phyloP scores from a whole-genome alignment of 2,329 filamentous ascomycete genomes.

The Stachybotrys chartarum region DNA sequence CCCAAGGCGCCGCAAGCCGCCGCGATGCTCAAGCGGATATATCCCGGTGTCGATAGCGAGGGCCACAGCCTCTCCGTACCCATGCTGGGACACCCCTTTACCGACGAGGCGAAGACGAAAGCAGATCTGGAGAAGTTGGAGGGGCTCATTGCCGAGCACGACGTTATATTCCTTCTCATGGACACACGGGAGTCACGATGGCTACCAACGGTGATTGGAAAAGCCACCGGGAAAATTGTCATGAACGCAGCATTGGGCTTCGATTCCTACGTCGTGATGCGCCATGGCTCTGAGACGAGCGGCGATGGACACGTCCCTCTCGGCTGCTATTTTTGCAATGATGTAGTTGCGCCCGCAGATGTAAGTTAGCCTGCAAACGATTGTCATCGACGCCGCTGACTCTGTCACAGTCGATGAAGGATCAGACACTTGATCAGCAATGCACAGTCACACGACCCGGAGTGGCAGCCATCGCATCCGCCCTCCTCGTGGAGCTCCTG shows the following conservation, averaged over 20 bases:
- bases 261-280: slow-evolving; percentile 95
- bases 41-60: slow-evolving; percentile 76
- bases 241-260: slow-evolving; percentile 96
- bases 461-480: slow-evolving; percentile 85
- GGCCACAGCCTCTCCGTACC: slow-evolving; percentile 83
- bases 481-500: slow-evolving; percentile 82
- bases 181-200: slow-evolving; percentile 91
- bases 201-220: slow-evolving; percentile 94
- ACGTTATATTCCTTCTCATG: slow-evolving; percentile 94
- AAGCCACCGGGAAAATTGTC: slow-evolving; percentile 86
- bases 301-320: slow-evolving; percentile 57
- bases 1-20: slow-evolving; percentile 79
- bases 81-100: slow-evolving; percentile 89
- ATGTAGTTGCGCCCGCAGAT: slow-evolving; percentile 89
- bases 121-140: slow-evolving; percentile 70
- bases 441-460: slow-evolving; percentile 95
- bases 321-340: slow-evolving; percentile 98
- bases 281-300: slow-evolving; percentile 66
- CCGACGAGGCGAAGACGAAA: slow-evolving; percentile 61
- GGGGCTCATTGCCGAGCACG: slow-evolving; percentile 72
- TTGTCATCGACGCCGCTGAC: background rate
- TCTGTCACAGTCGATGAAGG: slow-evolving; percentile 68
- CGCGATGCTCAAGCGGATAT: slow-evolving; percentile 74
- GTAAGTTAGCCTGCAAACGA: slow-evolving; percentile 46
- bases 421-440: slow-evolving; percentile 93